Percentiles rank a stretch among this genome's conserved stretches.
Conservation (phyloP, 2,329 filamentous ascomycete genomes). For the Rhynchosporium graminicola region DNA sequence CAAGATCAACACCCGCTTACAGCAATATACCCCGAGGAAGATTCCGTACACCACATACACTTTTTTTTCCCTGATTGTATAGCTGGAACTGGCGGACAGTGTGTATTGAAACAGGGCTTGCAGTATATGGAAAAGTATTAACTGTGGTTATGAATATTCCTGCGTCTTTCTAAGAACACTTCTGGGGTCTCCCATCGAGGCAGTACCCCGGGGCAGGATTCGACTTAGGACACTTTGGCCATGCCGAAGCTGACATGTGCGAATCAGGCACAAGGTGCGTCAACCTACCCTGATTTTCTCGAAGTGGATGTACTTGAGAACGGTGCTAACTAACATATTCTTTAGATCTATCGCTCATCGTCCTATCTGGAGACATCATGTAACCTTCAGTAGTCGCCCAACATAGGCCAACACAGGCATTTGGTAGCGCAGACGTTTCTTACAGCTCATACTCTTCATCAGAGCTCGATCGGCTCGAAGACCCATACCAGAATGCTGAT, state of each 20-base stretch:
- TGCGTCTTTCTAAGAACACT: too few species aligned
- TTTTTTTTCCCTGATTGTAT: too few species aligned
- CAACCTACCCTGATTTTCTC: not conserved
- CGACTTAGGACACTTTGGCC: not conserved
- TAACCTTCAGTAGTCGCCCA: not conserved
- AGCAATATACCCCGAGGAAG: too few species aligned
- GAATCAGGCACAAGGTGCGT: not conserved
- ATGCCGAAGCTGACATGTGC: not conserved
- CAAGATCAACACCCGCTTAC: too few species aligned
- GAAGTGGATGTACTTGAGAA: not conserved
- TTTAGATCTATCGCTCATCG: not conserved
- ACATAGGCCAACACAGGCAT: not conserved
- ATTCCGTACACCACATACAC: too few species aligned
- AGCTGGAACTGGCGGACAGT: too few species aligned
- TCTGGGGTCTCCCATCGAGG: too few species aligned
- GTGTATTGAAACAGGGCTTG: too few species aligned
- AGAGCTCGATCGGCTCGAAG: not conserved
- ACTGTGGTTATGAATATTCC: too few species aligned
- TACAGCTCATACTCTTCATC: not conserved
- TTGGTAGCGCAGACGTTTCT: not conserved
- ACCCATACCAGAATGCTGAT: not conserved
- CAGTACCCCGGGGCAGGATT: too few species aligned
- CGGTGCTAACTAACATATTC: not conserved
- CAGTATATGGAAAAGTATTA: too few species aligned
- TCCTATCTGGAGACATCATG: not conserved